A percentile compares a stretch with the other conserved stretches of the same genome.
phyloP scores from a whole-genome alignment of 129 eudicot genomes.

The Centella asiatica region DNA sequence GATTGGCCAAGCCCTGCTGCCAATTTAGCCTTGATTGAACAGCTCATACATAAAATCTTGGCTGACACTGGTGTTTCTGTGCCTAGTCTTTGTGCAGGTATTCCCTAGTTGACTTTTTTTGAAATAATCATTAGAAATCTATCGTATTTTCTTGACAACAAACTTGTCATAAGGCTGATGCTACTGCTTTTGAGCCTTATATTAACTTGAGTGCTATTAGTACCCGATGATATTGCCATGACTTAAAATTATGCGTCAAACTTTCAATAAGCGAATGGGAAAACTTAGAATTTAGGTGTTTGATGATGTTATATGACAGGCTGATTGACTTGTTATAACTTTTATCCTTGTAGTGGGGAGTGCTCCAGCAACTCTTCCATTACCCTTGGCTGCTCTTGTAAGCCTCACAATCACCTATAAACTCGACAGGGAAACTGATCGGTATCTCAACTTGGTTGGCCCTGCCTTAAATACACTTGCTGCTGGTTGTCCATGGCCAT shows the following conservation, averaged over 20 bases:
- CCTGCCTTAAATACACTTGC: conserved; percentile 67
- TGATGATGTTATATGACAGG: background rate
- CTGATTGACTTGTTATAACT: background rate
- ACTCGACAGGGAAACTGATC: conserved; percentile 55
- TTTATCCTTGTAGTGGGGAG: conserved; percentile 51
- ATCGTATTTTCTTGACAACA: background rate
- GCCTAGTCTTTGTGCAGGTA: conserved; percentile 81
- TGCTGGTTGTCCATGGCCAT: conserved; percentile 93
- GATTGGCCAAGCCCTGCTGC: conserved; percentile 99
- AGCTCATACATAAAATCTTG: conserved; percentile 63
- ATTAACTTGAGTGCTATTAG: too few relatives aligned
- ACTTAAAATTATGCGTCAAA: too few relatives aligned
- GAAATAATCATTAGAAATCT: background rate
- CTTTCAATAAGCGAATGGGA: too few relatives aligned
- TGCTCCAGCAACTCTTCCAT: conserved; percentile 66
- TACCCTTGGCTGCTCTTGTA: conserved; percentile 84
- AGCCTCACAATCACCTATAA: conserved; percentile 98
- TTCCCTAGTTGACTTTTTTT: background rate
- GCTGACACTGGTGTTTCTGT: conserved; percentile 90
- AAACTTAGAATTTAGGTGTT: too few relatives aligned
- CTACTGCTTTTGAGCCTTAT: too few relatives aligned
- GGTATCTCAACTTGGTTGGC: conserved; percentile 56
- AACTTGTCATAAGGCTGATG: too few relatives aligned
- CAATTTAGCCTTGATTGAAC: conserved; percentile 61
- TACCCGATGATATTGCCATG: too few relatives aligned